Evolutionary conservation across 371 early-diverging fungal genomes (phyloP), one percentile per base, ranked within the genome.

Genomic region (Mucor lusitanicus): DNA sequence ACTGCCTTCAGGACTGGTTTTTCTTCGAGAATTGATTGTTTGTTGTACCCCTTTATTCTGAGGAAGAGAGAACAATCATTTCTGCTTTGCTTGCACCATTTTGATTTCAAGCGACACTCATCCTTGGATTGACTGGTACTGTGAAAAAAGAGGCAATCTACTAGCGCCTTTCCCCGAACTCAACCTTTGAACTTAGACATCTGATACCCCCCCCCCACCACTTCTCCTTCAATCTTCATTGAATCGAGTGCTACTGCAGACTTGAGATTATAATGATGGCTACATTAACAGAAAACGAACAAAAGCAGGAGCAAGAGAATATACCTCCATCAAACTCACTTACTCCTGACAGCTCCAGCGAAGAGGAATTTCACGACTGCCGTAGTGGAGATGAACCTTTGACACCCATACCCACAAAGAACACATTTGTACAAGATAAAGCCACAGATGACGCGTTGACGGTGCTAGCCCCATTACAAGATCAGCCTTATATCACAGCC

Each of bases 251-350:
- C 21, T 46, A 17, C 40, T 40, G 40, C 19, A 46, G 46, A 46
- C 19, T 46, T 46, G 19, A 9, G 8, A 46, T 46, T 21, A 46
- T 13, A 15, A 53, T 53, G 53, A 53, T 53, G 27, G 15, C 53
- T 27, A 21, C 53, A 25, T 53, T 53, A 53, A 56, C 33, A 19
- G 57, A 17, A n/a, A 15, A 19, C 17, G 57, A 19, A 23, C 59
- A 33, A 23, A 37, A 37, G 39, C 37, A 59, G 33, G 59, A 59
- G 33, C 59, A 37, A 59, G 61, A 61, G 21, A 61, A 61, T 61
- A 61, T 44, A 61, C 61, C 61, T 28, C 46, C 61, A 17, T 19
- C 46, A 28, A 56, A 3, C 13, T 42, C 59, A 15, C 40, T 59
- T 37, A 37, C 27, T 19, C 59, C 40, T 59, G 59, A 40, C 12